phyloP scores from a whole-genome alignment of 345 rosid genomes.

The Dipteronia dyeriana region DNA sequence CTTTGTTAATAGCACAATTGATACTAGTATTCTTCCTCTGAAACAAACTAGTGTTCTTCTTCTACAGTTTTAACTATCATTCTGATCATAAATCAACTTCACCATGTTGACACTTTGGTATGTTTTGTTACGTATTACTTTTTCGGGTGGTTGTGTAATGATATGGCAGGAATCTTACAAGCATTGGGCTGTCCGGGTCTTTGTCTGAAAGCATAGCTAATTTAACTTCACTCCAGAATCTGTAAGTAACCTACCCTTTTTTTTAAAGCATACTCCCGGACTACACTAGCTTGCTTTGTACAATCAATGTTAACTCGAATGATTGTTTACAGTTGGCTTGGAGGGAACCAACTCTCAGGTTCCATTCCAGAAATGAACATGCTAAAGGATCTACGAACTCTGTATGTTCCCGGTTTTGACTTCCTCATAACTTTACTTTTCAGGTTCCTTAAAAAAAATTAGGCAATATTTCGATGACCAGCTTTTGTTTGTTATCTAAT shows the following conservation, averaged over 20 bases:
- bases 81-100: neutral
- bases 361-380: conserved; percentile 61
- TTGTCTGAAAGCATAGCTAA: conserved; percentile 51
- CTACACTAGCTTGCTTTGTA: neutral
- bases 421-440: conserved; percentile 9
- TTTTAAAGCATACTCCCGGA: neutral
- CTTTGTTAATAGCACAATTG: neutral
- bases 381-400: conserved; percentile 48
- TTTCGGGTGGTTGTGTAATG: conserved; percentile 8
- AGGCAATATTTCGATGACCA: neutral
- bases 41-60: neutral
- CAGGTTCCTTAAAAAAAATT: neutral
- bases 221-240: conserved; percentile 58
- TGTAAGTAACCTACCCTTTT: conserved; percentile 50
- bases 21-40: neutral
- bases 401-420: conserved; percentile 50
- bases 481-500: conserved; percentile 18
- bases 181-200: conserved; percentile 57
- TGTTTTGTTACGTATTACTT: neutral
- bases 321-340: conserved; percentile 61
- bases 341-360: conserved; percentile 69
- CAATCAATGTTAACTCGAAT: conserved; percentile 14
- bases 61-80: neutral
- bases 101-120: neutral
- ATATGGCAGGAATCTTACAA: conserved; percentile 64